Conservation (phyloP, 129 eudicot genomes). For the Apium graveolens region DNA sequence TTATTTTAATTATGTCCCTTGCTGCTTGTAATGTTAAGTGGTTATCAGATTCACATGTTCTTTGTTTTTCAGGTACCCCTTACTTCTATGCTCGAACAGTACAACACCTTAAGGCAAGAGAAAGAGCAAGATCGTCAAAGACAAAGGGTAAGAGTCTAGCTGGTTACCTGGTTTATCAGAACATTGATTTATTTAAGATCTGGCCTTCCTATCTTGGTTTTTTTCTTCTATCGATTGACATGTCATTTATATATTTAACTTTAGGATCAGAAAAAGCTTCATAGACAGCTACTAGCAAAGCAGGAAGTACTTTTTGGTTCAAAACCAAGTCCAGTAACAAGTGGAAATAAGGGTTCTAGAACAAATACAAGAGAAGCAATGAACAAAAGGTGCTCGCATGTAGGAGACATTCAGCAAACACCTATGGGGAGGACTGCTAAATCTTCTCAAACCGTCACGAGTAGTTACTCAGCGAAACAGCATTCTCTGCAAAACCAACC, state of each 20-base stretch:
- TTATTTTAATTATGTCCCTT: background rate
- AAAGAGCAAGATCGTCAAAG: conserved; percentile 65
- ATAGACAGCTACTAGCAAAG: conserved; percentile 53
- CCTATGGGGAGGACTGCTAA: conserved; percentile 24
- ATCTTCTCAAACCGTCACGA: conserved; percentile 21
- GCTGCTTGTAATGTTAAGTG: background rate
- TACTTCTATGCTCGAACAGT: conserved; percentile 58
- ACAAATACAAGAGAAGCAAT: conserved; percentile 22
- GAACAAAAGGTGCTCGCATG: conserved; percentile 37
- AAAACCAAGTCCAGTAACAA: conserved; percentile 64
- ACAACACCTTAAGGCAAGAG: conserved; percentile 37
- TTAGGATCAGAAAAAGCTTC: conserved; percentile 70
- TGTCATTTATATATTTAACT: background rate
- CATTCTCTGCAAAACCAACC: conserved; percentile 18
- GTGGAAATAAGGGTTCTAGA: conserved; percentile 39
- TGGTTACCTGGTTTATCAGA: background rate
- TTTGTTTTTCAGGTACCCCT: conserved; percentile 40
- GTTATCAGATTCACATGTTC: background rate
- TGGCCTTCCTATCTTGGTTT: background rate
- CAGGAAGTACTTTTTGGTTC: conserved; percentile 78
- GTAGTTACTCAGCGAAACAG: conserved; percentile 13
- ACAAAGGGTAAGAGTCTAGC: conserved; percentile 39
- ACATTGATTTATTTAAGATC: background rate
- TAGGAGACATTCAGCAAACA: conserved; percentile 34
- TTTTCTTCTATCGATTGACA: background rate